Base-by-base conservation (phyloP, 805 yeast genomes). In the Candida pseudoglaebosa region DNA sequence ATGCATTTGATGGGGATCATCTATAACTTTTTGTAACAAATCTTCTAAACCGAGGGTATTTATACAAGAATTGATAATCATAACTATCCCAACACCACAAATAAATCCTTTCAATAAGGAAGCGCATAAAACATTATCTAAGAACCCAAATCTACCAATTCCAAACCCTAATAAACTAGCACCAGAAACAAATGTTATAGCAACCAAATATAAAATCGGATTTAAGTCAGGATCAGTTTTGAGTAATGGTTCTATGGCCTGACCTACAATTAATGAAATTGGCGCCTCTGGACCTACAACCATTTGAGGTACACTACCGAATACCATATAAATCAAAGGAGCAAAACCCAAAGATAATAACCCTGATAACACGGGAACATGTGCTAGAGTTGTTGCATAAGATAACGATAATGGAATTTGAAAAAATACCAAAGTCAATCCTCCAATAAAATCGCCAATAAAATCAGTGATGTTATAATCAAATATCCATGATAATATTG, bases 361-460 rank as follows among this genome's bases (percentile, higher is more conserved):
- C 0, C 72, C 74, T 33, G 65, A 61, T 6, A 62, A 45, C 2
- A 67, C 65, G 0, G 74, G 73, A 1, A 66, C 71, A 40, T 68
- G 65, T 3, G 73, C 74, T 39, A 68, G 53, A 0, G 72, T 57
- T 2, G 64, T 58, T 10, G 73, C 63, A 42, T 66, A 68, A 2
- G 72, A 66, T 14, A 68, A 44, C 4, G 89, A 83, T 38, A 91
- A 66, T 1, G 99, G 98, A 35, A 91, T 78, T 57, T 90, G 97
- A 61, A 89, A 91, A 4, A 93, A 82, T 0, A 96, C 96, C 24
- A 90, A 59, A 0, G 97, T 81, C 4, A 88, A 52, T 0, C 99
- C 98, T 2, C 96, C 95, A 13, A 83, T 61, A 6, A 85, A 52
- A 53, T 91, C 99, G 15, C 78, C 73, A 2, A 75, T 17, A 31